Percentiles rank a stretch among this genome's conserved stretches.
These are phyloP conservation scores for Annulohypoxylon bovei DNA, from an alignment of 495 filamentous ascomycete species.

Conservation along the genomic window DNA sequence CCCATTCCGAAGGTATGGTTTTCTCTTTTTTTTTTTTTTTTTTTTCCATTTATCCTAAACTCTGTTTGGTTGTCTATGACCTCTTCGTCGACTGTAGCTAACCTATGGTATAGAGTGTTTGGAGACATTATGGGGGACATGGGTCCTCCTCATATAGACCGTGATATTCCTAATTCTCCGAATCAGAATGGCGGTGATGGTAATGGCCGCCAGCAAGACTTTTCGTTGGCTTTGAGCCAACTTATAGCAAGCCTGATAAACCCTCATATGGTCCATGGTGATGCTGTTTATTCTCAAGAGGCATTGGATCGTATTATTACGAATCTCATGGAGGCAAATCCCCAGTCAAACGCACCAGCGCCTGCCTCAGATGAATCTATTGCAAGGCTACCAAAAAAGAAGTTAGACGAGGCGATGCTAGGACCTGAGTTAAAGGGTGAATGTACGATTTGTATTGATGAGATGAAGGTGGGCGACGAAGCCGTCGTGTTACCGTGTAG, in stretches of 20 bases:
- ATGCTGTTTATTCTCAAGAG: slow-evolving; percentile 93
- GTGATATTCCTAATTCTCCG: slow-evolving; percentile 11
- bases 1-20: slow-evolving; percentile 43
- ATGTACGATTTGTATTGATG: slow-evolving; percentile 94
- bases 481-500: slow-evolving; percentile 84
- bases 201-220: slow-evolving; percentile 32
- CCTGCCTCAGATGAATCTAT: slow-evolving; percentile 83
- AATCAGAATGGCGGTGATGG: slow-evolving; percentile 32
- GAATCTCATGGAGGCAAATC: slow-evolving; percentile 83
- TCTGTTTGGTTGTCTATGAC: background rate
- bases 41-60: background rate
- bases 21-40: background rate
- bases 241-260: slow-evolving; percentile 66
- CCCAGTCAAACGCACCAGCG: slow-evolving; percentile 78
- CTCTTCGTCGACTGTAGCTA: background rate
- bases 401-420: slow-evolving; percentile 71
- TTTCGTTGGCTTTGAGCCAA: slow-evolving; percentile 49
- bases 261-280: slow-evolving; percentile 69
- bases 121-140: slow-evolving; percentile 29
- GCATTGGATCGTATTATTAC: slow-evolving; percentile 89
- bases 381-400: slow-evolving; percentile 73
- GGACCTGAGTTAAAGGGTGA: slow-evolving; percentile 70
- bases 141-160: slow-evolving; percentile 20
- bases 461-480: slow-evolving; percentile 76
- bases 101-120: slow-evolving; percentile 30